Evolutionary conservation across 805 yeast genomes (phyloP).

Genomic region (Debaryomyces castellii): DNA sequence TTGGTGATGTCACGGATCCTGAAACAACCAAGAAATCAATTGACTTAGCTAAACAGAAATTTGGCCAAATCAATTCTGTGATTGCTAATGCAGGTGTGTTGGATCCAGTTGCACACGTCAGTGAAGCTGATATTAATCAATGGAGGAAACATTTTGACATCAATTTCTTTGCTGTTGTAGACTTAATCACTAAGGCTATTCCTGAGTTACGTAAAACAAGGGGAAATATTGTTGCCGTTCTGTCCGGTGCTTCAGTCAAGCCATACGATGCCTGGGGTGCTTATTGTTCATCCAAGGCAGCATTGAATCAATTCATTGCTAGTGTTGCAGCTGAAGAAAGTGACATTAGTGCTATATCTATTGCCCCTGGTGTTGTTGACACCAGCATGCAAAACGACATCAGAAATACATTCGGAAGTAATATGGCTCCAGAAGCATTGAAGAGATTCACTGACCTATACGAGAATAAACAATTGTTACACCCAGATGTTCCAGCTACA

Average conservation of each 20-base stretch:
- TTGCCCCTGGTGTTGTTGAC: constrained; percentile 95
- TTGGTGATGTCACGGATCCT: constrained; percentile 60
- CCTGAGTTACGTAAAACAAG: constrained; percentile 55
- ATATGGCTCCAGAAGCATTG: constrained; percentile 62
- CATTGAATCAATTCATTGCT: constrained; percentile 72
- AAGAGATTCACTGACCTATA: constrained; percentile 67
- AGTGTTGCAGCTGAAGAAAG: constrained; percentile 70
- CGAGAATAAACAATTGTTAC: constrained; percentile 53
- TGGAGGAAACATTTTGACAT: constrained; percentile 73
- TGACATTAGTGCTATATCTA: constrained; percentile 56
- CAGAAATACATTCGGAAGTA: constrained; percentile 57
- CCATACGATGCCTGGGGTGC: constrained; percentile 80
- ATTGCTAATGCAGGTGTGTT: constrained; percentile 82
- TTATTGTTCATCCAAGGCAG: constrained; percentile 90
- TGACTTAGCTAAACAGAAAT: constrained; percentile 42
- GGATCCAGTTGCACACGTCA: constrained; percentile 67
- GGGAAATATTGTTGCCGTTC: constrained; percentile 75
- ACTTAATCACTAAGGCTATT: constrained; percentile 52
- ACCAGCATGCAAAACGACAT: constrained; percentile 86
- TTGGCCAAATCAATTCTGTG: constrained; percentile 61
- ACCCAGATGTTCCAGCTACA: constrained; percentile 71
- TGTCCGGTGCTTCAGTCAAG: constrained; percentile 81
- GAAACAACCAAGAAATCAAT: constrained; percentile 38
- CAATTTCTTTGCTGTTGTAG: constrained; percentile 75
- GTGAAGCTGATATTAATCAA: constrained; percentile 47